phyloP scores from a whole-genome alignment of 495 filamentous ascomycete species.

The Darksidea phi region DNA sequence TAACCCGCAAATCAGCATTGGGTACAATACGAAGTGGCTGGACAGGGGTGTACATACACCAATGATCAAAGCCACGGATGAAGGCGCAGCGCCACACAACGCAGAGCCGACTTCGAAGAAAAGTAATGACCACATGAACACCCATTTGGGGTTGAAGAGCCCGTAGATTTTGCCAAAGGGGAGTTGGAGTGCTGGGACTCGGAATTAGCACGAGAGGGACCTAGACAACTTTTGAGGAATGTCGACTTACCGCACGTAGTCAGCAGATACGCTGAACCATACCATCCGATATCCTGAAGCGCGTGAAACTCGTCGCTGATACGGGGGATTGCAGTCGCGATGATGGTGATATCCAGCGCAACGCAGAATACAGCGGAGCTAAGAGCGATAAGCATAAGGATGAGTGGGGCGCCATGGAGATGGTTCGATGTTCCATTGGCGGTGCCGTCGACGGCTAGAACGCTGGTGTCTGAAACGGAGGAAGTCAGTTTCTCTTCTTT shows the following conservation, averaged over 20 bases:
- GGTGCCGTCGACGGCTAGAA: not conserved
- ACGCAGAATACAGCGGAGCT: slow-evolving; percentile 2
- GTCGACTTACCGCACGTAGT: not conserved
- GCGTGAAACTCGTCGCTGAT: slow-evolving; percentile 22
- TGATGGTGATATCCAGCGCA: not conserved
- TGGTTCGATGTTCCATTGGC: not conserved
- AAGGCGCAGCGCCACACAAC: slow-evolving; percentile 74
- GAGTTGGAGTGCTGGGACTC: slow-evolving; percentile 56
- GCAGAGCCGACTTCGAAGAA: slow-evolving; percentile 81
- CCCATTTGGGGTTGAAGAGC: slow-evolving; percentile 67
- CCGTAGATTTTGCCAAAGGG: slow-evolving; percentile 76
- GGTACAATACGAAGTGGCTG: not conserved
- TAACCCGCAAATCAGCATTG: not conserved
- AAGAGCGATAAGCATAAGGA: not conserved
- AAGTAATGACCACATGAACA: slow-evolving; percentile 66
- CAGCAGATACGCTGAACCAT: not conserved
- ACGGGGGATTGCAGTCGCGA: slow-evolving; percentile 15
- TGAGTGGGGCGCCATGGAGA: not conserved
- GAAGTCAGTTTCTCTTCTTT: not conserved
- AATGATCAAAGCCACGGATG: slow-evolving; percentile 70
- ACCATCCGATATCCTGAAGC: slow-evolving; percentile 15
- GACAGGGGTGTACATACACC: slow-evolving; percentile 47
- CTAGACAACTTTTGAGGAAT: slow-evolving; percentile 19
- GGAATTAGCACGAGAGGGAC: not conserved
- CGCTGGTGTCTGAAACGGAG: too few relatives aligned